Evolutionary conservation across 345 rosid species (phyloP), one percentile per base, ranked within the genome.

Genomic region (Physaria fendleri): DNA sequence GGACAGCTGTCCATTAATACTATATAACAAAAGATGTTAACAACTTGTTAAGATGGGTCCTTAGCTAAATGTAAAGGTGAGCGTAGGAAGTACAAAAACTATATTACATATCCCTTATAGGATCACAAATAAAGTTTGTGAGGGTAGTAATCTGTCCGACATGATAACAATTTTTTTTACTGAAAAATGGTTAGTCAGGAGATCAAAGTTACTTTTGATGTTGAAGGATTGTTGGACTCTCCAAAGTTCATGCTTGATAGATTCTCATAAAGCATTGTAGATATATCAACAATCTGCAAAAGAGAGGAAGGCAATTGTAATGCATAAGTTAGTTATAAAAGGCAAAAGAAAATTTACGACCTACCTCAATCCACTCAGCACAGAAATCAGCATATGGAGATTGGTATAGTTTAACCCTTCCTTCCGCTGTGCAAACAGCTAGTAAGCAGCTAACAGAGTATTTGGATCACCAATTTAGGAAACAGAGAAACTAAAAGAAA

Each of bases 331-430:
- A 32, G 46, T 13, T 18, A 15, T 5, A 16, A 5, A 17, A 49
- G 4, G 15, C 27, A 56, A 30, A 47, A 33, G 9, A 32, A 39
- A 27, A 1, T 5, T 56, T 2, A 51, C 16, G 41, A 28, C 8
- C 23, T 32, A 93, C 97, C 95, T 82, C 97, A 62, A 93, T 66
- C 99, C 99, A 93, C 67, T 93, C 95, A 52, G 99, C 80, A 73
- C 77, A 77, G 65, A 84, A 92, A 71, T 89, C 97, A 65, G 73
- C 73, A 76, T 65, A 82, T 6, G 99, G 97, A 48, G 88, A 80
- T 35, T 88, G 82, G 65, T 85, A 93, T 69, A 93, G 65, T 80
- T 89, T 93, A 49, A 89, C 85, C 50, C 74, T 76, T 45, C 99
- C 97, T 69, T 85, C 97, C 0, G 81, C 61, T 11, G 97, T 73